These are phyloP conservation scores for Arthrinium phaeospermum DNA, from an alignment of 2,329 filamentous ascomycete species.

Conservation along the genomic window DNA sequence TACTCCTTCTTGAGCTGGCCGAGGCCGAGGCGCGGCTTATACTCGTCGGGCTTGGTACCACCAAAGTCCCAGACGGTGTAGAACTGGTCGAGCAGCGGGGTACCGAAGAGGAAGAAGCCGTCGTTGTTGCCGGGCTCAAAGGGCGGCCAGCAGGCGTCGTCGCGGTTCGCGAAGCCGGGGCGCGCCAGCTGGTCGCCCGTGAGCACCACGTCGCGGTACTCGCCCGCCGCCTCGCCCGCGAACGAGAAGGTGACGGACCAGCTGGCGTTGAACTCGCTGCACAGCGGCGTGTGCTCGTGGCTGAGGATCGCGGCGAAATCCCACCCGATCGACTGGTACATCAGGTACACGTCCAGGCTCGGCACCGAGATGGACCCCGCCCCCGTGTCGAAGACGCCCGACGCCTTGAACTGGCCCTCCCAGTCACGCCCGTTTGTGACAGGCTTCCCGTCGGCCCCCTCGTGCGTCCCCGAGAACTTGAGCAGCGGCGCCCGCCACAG, in stretches of 20 bases:
- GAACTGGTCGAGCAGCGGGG: slow-evolving; percentile 36
- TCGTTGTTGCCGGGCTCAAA: slow-evolving; percentile 33
- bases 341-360: slow-evolving; percentile 27
- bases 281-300: slow-evolving; percentile 38
- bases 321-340: slow-evolving; percentile 43
- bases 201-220: slow-evolving; percentile 32
- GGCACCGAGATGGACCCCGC: slow-evolving; percentile 37
- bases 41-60: slow-evolving; percentile 22
- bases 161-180: slow-evolving; percentile 40
- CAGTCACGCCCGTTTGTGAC: slow-evolving; percentile 21
- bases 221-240: slow-evolving; percentile 25
- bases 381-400: slow-evolving; percentile 42
- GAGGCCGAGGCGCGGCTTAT: slow-evolving; percentile 26
- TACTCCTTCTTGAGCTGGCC: slow-evolving; percentile 27
- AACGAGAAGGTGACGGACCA: slow-evolving; percentile 42
- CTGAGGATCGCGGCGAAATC: slow-evolving; percentile 40
- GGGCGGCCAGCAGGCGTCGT: slow-evolving; percentile 44
- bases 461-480: slow-evolving; percentile 25
- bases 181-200: slow-evolving; percentile 39
- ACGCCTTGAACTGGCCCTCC: slow-evolving; percentile 16
- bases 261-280: slow-evolving; percentile 43
- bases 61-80: slow-evolving; percentile 44
- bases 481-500: slow-evolving; percentile 39
- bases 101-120: slow-evolving; percentile 39
- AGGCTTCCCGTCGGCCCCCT: slow-evolving; percentile 20